Percentiles rank a stretch among this genome's conserved stretches.
phyloP scores from a whole-genome alignment of 495 filamentous ascomycete genomes.

The Tuber magnatum region DNA sequence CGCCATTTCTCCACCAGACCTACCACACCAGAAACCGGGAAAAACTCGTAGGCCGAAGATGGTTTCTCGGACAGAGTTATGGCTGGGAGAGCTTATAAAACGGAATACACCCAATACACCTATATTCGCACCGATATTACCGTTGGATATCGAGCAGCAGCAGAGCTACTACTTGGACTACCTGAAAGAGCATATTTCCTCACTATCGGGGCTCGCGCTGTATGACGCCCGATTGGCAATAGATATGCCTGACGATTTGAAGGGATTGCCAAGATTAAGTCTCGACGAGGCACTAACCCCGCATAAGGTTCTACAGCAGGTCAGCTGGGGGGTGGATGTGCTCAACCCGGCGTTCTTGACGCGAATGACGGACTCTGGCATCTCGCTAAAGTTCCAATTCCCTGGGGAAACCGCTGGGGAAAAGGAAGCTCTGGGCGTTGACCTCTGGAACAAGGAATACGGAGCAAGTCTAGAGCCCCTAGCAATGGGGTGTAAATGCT shows the following conservation, averaged over 20 bases:
- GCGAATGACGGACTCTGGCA: slow-evolving; percentile 69
- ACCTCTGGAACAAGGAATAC: slow-evolving; percentile 62
- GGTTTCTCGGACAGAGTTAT: slow-evolving; percentile 72
- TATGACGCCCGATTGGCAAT: slow-evolving; percentile 66
- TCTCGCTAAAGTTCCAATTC: slow-evolving; percentile 76
- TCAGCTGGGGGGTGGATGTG: slow-evolving; percentile 70
- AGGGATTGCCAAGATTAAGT: slow-evolving; percentile 62
- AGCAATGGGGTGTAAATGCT: slow-evolving; percentile 60
- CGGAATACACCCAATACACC: slow-evolving; percentile 39
- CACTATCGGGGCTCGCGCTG: slow-evolving; percentile 70
- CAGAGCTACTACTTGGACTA: slow-evolving; percentile 71
- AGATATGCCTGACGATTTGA: slow-evolving; percentile 54
- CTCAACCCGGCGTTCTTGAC: slow-evolving; percentile 69
- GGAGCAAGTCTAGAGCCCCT: slow-evolving; percentile 56
- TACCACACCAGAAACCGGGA: slow-evolving; percentile 57
- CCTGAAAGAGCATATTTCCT: slow-evolving; percentile 50
- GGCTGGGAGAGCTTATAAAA: slow-evolving; percentile 56
- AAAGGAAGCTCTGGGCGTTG: slow-evolving; percentile 55
- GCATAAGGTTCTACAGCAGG: slow-evolving; percentile 64
- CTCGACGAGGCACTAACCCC: slow-evolving; percentile 61
- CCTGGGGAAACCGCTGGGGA: slow-evolving; percentile 1
- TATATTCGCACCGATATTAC: slow-evolving; percentile 75
- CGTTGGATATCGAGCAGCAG: slow-evolving; percentile 60
- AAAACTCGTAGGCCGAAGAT: slow-evolving; percentile 70
- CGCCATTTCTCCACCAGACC: slow-evolving; percentile 67